Conservation (phyloP, 306 rosid species). For the Gynostemma pentaphyllum region DNA sequence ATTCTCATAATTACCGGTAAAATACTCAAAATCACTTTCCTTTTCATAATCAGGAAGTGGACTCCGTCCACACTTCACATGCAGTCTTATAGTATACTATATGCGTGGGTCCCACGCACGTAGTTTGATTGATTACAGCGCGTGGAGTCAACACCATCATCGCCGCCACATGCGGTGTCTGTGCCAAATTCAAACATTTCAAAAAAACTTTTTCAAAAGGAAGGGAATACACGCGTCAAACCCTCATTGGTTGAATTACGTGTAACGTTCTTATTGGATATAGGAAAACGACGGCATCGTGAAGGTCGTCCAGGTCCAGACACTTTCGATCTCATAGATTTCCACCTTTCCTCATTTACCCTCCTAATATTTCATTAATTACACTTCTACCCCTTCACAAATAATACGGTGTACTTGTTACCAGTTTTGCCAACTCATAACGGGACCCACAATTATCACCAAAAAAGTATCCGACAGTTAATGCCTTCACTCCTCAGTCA, state of each 20-base stretch:
- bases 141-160: slow-evolving; percentile 11
- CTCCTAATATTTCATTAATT: rapidly evolving
- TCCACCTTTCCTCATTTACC: slow-evolving; percentile 1
- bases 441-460: not conserved
- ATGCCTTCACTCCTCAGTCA: not conserved
- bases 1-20: no score
- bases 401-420: not conserved
- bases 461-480: not conserved
- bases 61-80: no score
- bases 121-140: not conserved
- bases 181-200: not conserved
- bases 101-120: not conserved
- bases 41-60: no score
- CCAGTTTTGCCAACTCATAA: not conserved
- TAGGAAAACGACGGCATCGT: slow-evolving; percentile 8
- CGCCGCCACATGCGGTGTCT: slow-evolving; percentile 38
- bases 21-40: no score
- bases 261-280: not conserved
- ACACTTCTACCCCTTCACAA: not conserved
- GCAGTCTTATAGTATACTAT: no score
- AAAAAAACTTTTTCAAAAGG: not conserved
- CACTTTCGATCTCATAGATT: not conserved
- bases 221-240: not conserved
- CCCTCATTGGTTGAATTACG: slow-evolving; percentile 8
- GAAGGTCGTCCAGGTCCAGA: slow-evolving; percentile 6